These are phyloP conservation scores for Ascochyta clinopodiicola DNA, from an alignment of 2,329 filamentous ascomycete species.

Conservation along the genomic window DNA sequence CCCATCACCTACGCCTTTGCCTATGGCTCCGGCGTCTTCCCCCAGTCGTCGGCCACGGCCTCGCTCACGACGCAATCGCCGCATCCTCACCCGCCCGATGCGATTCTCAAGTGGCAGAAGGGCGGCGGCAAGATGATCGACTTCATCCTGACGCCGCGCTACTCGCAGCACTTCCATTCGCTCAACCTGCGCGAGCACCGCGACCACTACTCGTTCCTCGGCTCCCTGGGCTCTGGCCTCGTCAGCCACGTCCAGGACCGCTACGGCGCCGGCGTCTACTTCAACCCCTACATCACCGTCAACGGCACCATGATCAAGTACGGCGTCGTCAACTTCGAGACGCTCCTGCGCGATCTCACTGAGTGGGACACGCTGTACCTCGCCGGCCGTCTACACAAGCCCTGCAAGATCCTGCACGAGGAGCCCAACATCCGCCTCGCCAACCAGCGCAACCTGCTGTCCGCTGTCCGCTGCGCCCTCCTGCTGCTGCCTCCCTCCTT, in stretches of 20 bases:
- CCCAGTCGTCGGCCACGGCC: constrained; percentile 66
- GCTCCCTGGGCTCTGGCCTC: constrained; percentile 80
- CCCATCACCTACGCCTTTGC: constrained; percentile 97
- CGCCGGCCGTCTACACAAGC: constrained; percentile 95
- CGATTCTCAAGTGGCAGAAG: constrained; percentile 83
- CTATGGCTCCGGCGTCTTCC: constrained; percentile 95
- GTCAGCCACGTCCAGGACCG: constrained; percentile 86
- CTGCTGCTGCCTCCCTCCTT: constrained; percentile 84
- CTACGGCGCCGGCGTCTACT: constrained; percentile 94
- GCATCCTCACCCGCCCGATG: constrained; percentile 81
- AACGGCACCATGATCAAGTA: constrained; percentile 98
- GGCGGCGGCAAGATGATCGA: constrained; percentile 96
- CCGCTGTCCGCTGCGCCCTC: constrained; percentile 87
- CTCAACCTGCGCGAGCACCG: constrained; percentile 88
- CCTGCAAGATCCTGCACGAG: constrained; percentile 95
- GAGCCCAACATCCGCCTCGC: constrained; percentile 90
- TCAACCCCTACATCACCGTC: constrained; percentile 92
- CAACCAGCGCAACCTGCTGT: constrained; percentile 94
- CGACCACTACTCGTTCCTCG: constrained; percentile 88
- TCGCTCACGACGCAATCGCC: constrained; percentile 65
- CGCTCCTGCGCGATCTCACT: constrained; percentile 82
- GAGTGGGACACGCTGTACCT: constrained; percentile 96
- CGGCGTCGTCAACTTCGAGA: constrained; percentile 92
- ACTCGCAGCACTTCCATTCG: constrained; percentile 96
- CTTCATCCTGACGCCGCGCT: constrained; percentile 94